These are phyloP conservation scores for Aspergillus sp. DNA, from an alignment of 2,329 filamentous ascomycete genomes.

Conservation along the genomic window DNA sequence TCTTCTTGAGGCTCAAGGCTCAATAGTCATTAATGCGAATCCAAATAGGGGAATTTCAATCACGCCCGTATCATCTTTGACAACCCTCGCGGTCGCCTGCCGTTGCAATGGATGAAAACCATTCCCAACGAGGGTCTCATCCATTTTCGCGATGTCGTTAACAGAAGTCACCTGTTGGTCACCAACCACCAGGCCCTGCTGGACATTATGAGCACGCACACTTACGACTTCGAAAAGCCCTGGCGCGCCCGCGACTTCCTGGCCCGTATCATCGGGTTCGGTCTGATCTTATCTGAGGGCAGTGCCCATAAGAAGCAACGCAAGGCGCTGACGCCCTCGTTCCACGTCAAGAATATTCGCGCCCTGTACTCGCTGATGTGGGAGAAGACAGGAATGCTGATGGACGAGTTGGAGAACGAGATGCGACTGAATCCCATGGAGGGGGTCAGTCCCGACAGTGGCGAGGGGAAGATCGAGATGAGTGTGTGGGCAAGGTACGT, in stretches of 20 bases:
- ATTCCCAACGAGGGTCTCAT: conserved; percentile 58
- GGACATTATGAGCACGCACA: conserved; percentile 54
- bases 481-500: conserved; percentile 33
- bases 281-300: conserved; percentile 52
- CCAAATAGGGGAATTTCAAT: conserved; percentile 25
- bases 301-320: conserved; percentile 51
- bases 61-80: conserved; percentile 32
- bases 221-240: conserved; percentile 57
- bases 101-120: conserved; percentile 49
- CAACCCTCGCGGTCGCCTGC: conserved; percentile 30
- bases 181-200: conserved; percentile 44
- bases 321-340: conserved; percentile 37
- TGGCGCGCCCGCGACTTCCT: conserved; percentile 45
- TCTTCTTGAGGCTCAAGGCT: background rate
- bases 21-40: background rate
- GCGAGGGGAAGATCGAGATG: conserved; percentile 35
- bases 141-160: conserved; percentile 51
- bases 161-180: conserved; percentile 31
- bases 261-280: conserved; percentile 50
- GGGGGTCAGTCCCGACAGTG: conserved; percentile 18
- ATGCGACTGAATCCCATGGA: conserved; percentile 29
- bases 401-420: conserved; percentile 36
- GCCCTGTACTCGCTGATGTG: conserved; percentile 38
- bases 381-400: conserved; percentile 35
- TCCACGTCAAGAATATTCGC: conserved; percentile 38